Base-by-base conservation (phyloP, 148 eudicot genomes). In the Vaccinium myrtillus region DNA sequence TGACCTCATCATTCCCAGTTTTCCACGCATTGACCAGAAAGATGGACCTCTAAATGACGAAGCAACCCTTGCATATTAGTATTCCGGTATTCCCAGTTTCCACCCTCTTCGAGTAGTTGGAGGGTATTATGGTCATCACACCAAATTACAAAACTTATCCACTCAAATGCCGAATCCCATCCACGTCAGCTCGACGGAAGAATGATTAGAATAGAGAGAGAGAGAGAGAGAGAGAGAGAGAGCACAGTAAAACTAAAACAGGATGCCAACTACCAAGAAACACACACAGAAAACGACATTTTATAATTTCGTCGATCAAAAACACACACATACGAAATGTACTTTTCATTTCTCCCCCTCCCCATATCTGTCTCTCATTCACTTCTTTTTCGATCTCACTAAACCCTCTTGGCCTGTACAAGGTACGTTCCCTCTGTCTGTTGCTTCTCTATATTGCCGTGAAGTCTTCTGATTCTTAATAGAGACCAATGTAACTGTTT, bases 201-300 rank as follows among this genome's bases (percentile, higher is more conserved):
- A 32, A 32, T 32, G 36, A 32, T 32, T 32, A 32, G 36, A 32
- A 32, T 1, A 32, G 36, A 12, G 39, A 51, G 69, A 58, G 49
- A 80, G 21, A 55, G 21, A 4, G 19, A 55, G 81, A 79, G 81
- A 8, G 30, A 30, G 81, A 30, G 69, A 16, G 46, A 3, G 27
- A 15, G n/a, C 5, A 10, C 5, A 2, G 50, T 15, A 27, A 39
- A 18, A 59, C 19, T 10, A 6, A 32, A 80, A 18, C 73, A 63
- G 71, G 73, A 81, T n/a, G 74, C 83, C 25, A 81, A 16, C 23
- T 2, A 81, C 21, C 75, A 65, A 65, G 36, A 49, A 49, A 49
- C 51, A 54, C 19, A 36, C 18, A 58, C 46, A 79, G 32, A 81
- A 80, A 81, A 14, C 51, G 83, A 48, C 75, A 12, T 65, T 80